Evolutionary conservation across 352 stramenopile genomes (phyloP).

Genomic region (Phytophthora tentaculata): DNA sequence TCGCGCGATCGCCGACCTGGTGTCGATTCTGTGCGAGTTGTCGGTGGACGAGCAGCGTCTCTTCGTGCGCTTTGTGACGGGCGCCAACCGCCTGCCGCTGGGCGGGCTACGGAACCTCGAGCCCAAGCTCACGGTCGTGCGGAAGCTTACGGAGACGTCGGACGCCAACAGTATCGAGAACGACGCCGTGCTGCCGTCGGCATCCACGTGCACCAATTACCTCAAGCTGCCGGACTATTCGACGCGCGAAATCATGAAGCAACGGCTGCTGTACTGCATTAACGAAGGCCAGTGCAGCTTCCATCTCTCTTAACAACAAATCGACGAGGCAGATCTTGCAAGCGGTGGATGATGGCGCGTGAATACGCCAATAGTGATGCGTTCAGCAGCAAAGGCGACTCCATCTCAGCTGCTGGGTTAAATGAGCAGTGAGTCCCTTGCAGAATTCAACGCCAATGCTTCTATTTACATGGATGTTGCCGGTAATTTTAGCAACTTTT

Average conservation of each 20-base stretch:
- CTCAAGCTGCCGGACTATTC: conserved; percentile 93
- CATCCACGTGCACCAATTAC: conserved; percentile 92
- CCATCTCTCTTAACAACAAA: conserved; percentile 66
- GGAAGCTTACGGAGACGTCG: conserved; percentile 59
- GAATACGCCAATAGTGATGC: background rate
- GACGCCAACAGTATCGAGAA: conserved; percentile 24
- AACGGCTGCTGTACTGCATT: conserved; percentile 84
- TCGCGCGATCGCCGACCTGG: conserved; percentile 71
- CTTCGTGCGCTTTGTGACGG: conserved; percentile 92
- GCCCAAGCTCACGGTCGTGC: conserved; percentile 90
- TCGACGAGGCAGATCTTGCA: background rate
- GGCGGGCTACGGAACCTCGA: conserved; percentile 83
- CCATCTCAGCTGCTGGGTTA: conserved; percentile 25
- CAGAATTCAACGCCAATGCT: conserved; percentile 1
- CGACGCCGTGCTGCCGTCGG: conserved; percentile 80
- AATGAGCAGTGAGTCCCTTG: conserved; percentile 18
- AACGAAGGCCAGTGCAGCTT: conserved; percentile 86
- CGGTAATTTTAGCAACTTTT: background rate
- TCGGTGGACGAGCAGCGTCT: conserved; percentile 70
- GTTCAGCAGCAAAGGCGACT: conserved; percentile 21
- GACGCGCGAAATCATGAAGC: conserved; percentile 71
- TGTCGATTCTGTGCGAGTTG: conserved; percentile 81
- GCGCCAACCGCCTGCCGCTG: conserved; percentile 83
- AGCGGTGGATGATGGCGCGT: background rate
- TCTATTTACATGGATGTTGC: conserved; percentile 8